These are phyloP conservation scores for Xylaria hypoxylon DNA, from an alignment of 2,329 filamentous ascomycete genomes.

Conservation along the genomic window DNA sequence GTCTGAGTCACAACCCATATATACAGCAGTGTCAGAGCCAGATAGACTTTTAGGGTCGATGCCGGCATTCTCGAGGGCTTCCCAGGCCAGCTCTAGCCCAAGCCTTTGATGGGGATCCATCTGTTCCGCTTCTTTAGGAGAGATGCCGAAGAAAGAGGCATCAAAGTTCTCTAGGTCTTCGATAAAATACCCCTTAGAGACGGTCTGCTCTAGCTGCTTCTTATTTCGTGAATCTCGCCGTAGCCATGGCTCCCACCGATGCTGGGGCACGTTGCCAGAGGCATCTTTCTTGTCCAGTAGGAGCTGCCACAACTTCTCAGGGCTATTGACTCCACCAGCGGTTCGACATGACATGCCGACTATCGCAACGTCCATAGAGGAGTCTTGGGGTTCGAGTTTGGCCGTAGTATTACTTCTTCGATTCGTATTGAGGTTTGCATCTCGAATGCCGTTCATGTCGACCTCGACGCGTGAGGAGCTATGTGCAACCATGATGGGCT, in stretches of 20 bases:
- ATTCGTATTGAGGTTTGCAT: background rate
- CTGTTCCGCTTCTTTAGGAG: slow-evolving; percentile 34
- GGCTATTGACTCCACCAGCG: slow-evolving; percentile 35
- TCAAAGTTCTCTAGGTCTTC: slow-evolving; percentile 34
- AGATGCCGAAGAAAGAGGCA: slow-evolving; percentile 34
- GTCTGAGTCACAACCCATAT: slow-evolving; percentile 50
- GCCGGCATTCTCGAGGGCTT: slow-evolving; percentile 35
- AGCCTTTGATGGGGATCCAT: slow-evolving; percentile 38
- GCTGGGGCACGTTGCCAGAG: slow-evolving; percentile 32
- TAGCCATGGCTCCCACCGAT: slow-evolving; percentile 40
- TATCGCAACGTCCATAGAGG: slow-evolving; percentile 37
- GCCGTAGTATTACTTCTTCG: background rate
- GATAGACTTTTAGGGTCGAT: slow-evolving; percentile 58
- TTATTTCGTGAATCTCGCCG: slow-evolving; percentile 37
- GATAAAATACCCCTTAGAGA: slow-evolving; percentile 29
- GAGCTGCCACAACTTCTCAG: slow-evolving; percentile 38
- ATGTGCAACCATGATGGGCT: slow-evolving; percentile 19
- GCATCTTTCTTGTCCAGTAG: slow-evolving; percentile 36
- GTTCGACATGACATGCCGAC: slow-evolving; percentile 40
- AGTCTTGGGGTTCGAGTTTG: background rate
- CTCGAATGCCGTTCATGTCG: background rate
- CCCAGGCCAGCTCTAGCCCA: slow-evolving; percentile 34
- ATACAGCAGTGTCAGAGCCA: slow-evolving; percentile 49
- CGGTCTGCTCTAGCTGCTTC: slow-evolving; percentile 39
- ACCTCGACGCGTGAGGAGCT: slow-evolving; percentile 8